These are phyloP conservation scores for Sordariomycetes sp. DNA, from an alignment of 2,329 filamentous ascomycete species.

Conservation along the genomic window DNA sequence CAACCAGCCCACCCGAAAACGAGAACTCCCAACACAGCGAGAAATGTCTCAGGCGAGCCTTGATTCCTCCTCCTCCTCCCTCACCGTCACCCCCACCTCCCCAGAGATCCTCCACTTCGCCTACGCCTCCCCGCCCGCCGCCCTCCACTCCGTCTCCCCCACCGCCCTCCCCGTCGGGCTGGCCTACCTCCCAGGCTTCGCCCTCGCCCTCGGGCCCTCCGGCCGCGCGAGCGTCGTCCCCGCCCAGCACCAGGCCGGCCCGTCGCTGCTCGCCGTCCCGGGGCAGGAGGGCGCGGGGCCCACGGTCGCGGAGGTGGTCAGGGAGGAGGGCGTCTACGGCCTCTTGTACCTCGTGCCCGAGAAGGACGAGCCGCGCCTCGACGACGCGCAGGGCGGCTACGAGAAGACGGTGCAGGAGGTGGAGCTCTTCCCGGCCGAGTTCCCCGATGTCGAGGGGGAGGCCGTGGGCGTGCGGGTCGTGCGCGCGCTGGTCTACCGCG, in stretches of 20 bases:
- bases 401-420: slow-evolving; percentile 34
- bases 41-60: slow-evolving; percentile 1
- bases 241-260: slow-evolving; percentile 1
- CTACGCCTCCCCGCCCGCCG: slow-evolving; percentile 57
- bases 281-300: background rate
- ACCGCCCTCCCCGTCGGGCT: slow-evolving; percentile 43
- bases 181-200: slow-evolving; percentile 43
- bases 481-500: slow-evolving; percentile 49
- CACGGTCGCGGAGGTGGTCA: background rate
- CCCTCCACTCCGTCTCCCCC: slow-evolving; percentile 52
- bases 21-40: background rate
- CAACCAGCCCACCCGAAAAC: background rate
- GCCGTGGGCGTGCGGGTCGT: background rate
- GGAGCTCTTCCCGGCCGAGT: background rate
- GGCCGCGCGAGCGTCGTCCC: slow-evolving; percentile 59
- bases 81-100: background rate
- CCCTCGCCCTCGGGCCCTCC: slow-evolving; percentile 56
- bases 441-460: slow-evolving; percentile 8
- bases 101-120: slow-evolving; percentile 50
- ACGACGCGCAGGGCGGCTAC: slow-evolving; percentile 52
- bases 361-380: slow-evolving; percentile 39
- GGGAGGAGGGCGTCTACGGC: slow-evolving; percentile 38
- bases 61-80: background rate
- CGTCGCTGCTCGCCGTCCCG: background rate
- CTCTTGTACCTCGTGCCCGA: slow-evolving; percentile 41